Base-by-base conservation (phyloP, 257 asterid species). In the Jacaranda copaia region DNA sequence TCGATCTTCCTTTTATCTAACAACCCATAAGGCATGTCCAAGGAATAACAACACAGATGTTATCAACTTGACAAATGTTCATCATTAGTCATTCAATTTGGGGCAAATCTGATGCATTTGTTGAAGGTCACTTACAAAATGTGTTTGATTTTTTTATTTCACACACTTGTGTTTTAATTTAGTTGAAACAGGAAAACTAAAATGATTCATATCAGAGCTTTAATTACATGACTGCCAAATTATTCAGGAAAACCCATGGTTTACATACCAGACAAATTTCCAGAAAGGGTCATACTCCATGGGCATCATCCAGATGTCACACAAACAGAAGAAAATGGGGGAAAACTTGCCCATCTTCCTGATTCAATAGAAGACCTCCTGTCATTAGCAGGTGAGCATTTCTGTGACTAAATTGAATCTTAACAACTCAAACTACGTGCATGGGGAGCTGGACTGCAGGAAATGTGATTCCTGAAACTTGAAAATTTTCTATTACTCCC, bases 271-370 rank as follows among this genome's bases (percentile, higher is more conserved):
- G 81, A 76, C 55, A 64, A 56, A 71, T 80, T 76, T 58, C 93
- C 89, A 1, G 72, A 69, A 79, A 90, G 99, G 85, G 90, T 93
- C 65, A 82, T 88, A 80, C 89, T 95, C 78, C 98, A 95, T 82
- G 97, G 93, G 52, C 90, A 93, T 85, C 96, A 89, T 81, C 97
- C 96, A 81, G 90, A 84, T 80, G 81, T 84, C 74, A 89, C 87
- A 75, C 67, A 72, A 68, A 80, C 65, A 51, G 91, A 85, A 79
- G 88, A 85, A 81, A 75, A 82, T 73, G 89, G 88, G 59, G 97
- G 96, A 61, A 89, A 85, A 82, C 92, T 93, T 62, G 87, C 93
- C 77, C 91, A 90, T 88, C 94, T 93, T 74, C 98, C 99, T 10
- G 85, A 84, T 72, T 87, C 99, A 80, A 75, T 89, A 65, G 89